These are phyloP conservation scores for Salix dunnii DNA, from an alignment of 345 rosid species.

Conservation along the genomic window DNA sequence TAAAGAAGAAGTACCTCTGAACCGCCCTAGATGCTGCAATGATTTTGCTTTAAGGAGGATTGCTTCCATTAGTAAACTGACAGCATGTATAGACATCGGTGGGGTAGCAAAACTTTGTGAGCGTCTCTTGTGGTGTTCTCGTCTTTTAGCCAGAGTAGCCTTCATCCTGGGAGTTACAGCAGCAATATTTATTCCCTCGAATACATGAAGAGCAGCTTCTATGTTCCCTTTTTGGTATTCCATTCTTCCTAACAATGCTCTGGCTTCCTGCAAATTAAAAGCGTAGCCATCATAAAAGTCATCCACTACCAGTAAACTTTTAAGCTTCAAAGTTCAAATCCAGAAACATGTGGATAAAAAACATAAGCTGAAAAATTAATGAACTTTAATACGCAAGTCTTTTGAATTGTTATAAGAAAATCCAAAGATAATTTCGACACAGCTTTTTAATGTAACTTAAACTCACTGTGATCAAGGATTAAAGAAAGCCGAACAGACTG, in stretches of 20 bases:
- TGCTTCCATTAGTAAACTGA: conserved; percentile 60
- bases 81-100: conserved; percentile 65
- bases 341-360: background rate
- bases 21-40: conserved; percentile 58
- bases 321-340: background rate
- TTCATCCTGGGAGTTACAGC: conserved; percentile 54
- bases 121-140: conserved; percentile 35
- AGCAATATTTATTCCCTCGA: conserved; percentile 63
- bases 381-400: background rate
- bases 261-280: conserved; percentile 54
- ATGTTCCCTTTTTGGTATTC: conserved; percentile 68
- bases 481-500: background rate
- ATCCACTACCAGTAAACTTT: background rate
- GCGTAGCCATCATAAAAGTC: background rate
- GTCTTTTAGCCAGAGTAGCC: conserved; percentile 43
- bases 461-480: background rate
- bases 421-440: background rate
- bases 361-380: background rate
- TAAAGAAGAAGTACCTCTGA: conserved; percentile 37
- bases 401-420: background rate
- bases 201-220: conserved; percentile 66
- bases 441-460: background rate
- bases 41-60: conserved; percentile 64
- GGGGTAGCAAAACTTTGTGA: conserved; percentile 45
- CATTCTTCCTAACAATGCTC: conserved; percentile 68